These are phyloP conservation scores for Datisca glomerata DNA, from an alignment of 306 rosid species.

Conservation along the genomic window DNA sequence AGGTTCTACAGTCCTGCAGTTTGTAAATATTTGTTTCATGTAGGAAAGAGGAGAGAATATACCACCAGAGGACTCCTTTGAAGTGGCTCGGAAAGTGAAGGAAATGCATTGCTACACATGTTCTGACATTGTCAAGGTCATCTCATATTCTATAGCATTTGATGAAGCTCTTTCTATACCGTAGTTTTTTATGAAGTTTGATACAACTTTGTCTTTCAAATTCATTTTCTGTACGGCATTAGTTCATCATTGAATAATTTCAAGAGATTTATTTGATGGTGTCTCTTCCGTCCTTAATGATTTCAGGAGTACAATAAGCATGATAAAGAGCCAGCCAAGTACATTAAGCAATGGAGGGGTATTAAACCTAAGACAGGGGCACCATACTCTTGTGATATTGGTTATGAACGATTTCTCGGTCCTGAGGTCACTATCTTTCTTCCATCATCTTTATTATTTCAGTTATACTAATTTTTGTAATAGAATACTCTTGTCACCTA, in stretches of 20 bases:
- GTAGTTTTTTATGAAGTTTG: no score
- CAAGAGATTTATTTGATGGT: no score
- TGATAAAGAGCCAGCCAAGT: conserved; percentile 89
- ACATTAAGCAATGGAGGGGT: conserved; percentile 91
- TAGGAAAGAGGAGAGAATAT: conserved; percentile 99
- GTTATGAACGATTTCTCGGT: conserved; percentile 96
- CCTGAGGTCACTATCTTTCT: conserved; percentile 65
- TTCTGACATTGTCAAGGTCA: conserved; percentile 97
- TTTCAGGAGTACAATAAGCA: conserved; percentile 90
- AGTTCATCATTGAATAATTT: no score
- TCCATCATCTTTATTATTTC: conserved; percentile 3
- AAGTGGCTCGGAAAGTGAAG: conserved; percentile 96
- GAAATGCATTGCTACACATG: conserved; percentile 92
- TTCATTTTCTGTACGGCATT: no score
- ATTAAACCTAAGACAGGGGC: conserved; percentile 98
- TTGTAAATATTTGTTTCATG: conserved; percentile 20
- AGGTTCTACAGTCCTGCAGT: no score
- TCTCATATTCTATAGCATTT: conserved; percentile 9
- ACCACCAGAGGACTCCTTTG: conserved; percentile 96
- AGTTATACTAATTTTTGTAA: background rate
- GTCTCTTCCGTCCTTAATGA: no score
- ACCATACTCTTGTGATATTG: conserved; percentile 96
- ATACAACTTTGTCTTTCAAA: no score
- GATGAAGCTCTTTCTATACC: conserved; percentile 8
- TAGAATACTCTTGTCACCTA: no score